Conservation (phyloP, 257 asterid genomes). For the Dorcoceras hygrometricum region DNA sequence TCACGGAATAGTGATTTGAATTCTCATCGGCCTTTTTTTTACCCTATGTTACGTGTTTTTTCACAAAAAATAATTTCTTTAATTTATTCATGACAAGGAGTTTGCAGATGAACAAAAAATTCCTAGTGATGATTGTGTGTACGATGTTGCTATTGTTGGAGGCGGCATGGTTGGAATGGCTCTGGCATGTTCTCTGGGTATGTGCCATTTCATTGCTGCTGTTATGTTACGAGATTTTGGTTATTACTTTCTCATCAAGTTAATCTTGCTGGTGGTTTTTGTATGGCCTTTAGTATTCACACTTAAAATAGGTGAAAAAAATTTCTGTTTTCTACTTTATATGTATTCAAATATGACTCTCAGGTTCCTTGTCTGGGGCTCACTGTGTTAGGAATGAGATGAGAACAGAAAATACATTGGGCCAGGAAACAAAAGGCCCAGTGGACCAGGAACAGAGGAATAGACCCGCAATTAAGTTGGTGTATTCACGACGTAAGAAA, state of each 20-base stretch:
- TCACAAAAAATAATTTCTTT: constrained; percentile 15
- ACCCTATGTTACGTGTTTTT: background rate
- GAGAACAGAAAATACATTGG: too few species aligned
- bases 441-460: too few species aligned
- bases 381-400: too few species aligned
- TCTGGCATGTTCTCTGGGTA: constrained; percentile 89
- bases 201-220: constrained; percentile 21
- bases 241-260: constrained; percentile 14
- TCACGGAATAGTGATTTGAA: background rate
- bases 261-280: constrained; percentile 6
- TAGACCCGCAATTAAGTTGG: too few species aligned
- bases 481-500: too few species aligned
- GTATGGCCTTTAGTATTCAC: constrained; percentile 12
- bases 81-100: constrained; percentile 36
- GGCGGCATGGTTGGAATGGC: constrained; percentile 99
- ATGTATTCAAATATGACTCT: constrained; percentile 4
- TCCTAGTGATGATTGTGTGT: constrained; percentile 39
- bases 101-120: constrained; percentile 30
- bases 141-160: constrained; percentile 97
- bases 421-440: too few species aligned
- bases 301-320: background rate
- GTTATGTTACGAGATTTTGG: constrained; percentile 12
- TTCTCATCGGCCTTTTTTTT: background rate
- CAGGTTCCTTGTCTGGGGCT: background rate
- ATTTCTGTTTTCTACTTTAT: constrained; percentile 6